Percentiles rank a stretch among this genome's conserved stretches.
phyloP scores from a whole-genome alignment of 108 stramenopile species.

The Licmophora abbreviata region DNA sequence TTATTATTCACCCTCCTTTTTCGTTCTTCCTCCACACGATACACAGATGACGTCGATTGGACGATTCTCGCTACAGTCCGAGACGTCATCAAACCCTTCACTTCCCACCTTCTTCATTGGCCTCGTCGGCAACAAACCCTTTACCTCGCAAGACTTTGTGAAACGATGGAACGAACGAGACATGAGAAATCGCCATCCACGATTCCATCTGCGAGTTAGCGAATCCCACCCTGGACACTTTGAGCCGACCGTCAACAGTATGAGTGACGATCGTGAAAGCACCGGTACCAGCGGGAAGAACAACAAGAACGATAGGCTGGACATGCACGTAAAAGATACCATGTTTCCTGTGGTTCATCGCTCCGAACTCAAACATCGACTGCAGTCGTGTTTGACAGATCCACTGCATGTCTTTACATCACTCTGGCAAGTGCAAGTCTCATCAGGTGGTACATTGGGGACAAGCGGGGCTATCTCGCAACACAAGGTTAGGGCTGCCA shows the following conservation, averaged over 20 bases:
- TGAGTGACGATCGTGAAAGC: slow-evolving; percentile 7
- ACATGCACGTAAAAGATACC: slow-evolving; percentile 41
- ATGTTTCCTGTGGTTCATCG: slow-evolving; percentile 48
- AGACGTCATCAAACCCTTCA: slow-evolving; percentile 58
- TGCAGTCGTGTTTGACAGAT: slow-evolving; percentile 42
- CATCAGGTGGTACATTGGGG: slow-evolving; percentile 43
- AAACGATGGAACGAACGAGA: slow-evolving; percentile 32
- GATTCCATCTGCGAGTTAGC: slow-evolving; percentile 42
- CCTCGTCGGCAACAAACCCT: slow-evolving; percentile 39
- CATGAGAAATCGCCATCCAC: slow-evolving; percentile 49
- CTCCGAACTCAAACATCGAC: slow-evolving; percentile 46
- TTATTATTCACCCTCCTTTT: no score
- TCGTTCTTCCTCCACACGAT: no score
- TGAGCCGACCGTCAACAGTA: slow-evolving; percentile 21
- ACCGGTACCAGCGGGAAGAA: not conserved
- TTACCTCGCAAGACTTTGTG: slow-evolving; percentile 49
- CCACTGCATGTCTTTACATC: slow-evolving; percentile 49
- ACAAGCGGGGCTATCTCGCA: slow-evolving; percentile 42
- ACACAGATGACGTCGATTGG: slow-evolving; percentile 78
- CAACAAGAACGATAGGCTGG: slow-evolving; percentile 7
- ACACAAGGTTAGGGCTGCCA: slow-evolving; percentile 13
- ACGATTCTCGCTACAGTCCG: slow-evolving; percentile 59
- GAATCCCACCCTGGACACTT: slow-evolving; percentile 22
- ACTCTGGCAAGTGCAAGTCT: slow-evolving; percentile 42
- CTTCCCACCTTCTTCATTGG: slow-evolving; percentile 65